Evolutionary conservation across 1,284 basidiomycete genomes (phyloP).

Genomic region (Ceratorhiza oryzae-sativae): DNA sequence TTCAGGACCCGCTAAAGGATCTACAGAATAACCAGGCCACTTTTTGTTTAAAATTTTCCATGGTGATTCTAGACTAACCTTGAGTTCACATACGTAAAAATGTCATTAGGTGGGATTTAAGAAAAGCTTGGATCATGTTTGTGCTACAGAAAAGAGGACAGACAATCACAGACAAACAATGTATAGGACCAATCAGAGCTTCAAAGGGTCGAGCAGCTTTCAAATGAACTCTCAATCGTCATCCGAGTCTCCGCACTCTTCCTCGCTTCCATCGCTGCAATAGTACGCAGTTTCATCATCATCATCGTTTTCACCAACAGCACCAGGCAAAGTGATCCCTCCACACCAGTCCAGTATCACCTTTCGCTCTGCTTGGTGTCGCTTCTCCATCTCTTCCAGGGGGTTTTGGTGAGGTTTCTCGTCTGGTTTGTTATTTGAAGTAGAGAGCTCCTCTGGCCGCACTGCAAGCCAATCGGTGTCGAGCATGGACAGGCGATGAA

Average conservation of each 20-base stretch:
- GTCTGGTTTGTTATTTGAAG: neutral
- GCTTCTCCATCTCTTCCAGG: slow-evolving; percentile 1
- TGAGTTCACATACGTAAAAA: too few species aligned
- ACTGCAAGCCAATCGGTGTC: neutral
- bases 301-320: neutral
- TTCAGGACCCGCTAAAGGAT: too few species aligned
- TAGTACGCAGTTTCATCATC: neutral
- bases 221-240: too few species aligned
- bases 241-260: neutral
- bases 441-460: neutral
- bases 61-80: too few species aligned
- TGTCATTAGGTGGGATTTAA: too few species aligned
- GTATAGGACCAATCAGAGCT: too few species aligned
- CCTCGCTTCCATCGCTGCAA: neutral
- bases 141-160: too few species aligned
- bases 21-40: too few species aligned
- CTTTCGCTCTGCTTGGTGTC: slow-evolving; percentile 1
- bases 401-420: neutral
- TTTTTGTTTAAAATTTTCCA: too few species aligned
- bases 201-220: too few species aligned
- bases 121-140: too few species aligned
- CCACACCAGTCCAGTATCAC: neutral
- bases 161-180: too few species aligned
- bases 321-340: neutral
- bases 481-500: slow-evolving; percentile 14